phyloP scores from a whole-genome alignment of 805 yeast genomes.

The Yamadazyma tumulicola region DNA sequence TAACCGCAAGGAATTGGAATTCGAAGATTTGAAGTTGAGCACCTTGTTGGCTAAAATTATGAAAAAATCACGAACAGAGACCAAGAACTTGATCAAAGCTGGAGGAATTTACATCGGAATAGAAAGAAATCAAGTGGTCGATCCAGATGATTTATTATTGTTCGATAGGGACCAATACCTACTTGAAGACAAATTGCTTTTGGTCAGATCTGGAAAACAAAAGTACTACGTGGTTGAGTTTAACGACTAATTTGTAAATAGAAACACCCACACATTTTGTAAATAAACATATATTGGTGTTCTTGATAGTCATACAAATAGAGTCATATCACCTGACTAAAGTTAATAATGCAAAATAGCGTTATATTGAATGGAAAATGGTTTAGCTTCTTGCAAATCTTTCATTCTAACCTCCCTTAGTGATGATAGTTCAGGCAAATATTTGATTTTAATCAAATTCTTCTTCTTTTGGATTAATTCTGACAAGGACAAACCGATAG shows the following conservation, averaged over 20 bases:
- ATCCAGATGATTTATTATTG: slow-evolving; percentile 47
- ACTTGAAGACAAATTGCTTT: slow-evolving; percentile 56
- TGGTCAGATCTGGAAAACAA: slow-evolving; percentile 74
- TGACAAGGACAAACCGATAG: slow-evolving; percentile 1
- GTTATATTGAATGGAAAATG: slow-evolving; percentile 8
- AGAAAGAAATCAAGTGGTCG: slow-evolving; percentile 47
- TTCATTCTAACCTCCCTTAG: slow-evolving; percentile 2
- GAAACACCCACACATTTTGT: no score
- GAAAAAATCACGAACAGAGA: slow-evolving; percentile 52
- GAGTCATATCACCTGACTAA: no score
- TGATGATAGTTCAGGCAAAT: slow-evolving; percentile 8
- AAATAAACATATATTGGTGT: no score
- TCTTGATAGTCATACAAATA: no score
- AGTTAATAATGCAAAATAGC: slow-evolving; percentile 11
- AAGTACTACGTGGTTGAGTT: slow-evolving; percentile 56
- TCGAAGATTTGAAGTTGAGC: slow-evolving; percentile 44
- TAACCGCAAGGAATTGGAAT: slow-evolving; percentile 27
- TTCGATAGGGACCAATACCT: slow-evolving; percentile 45
- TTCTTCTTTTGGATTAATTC: slow-evolving; percentile 10
- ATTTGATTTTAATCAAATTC: slow-evolving; percentile 5
- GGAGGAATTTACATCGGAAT: slow-evolving; percentile 77
- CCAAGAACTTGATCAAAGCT: slow-evolving; percentile 55
- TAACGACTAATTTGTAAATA: slow-evolving; percentile 7
- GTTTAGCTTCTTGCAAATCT: slow-evolving; percentile 8
- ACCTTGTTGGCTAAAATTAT: slow-evolving; percentile 48